Conservation (phyloP, 805 yeast genomes). For the Candida silvicultrix region DNA sequence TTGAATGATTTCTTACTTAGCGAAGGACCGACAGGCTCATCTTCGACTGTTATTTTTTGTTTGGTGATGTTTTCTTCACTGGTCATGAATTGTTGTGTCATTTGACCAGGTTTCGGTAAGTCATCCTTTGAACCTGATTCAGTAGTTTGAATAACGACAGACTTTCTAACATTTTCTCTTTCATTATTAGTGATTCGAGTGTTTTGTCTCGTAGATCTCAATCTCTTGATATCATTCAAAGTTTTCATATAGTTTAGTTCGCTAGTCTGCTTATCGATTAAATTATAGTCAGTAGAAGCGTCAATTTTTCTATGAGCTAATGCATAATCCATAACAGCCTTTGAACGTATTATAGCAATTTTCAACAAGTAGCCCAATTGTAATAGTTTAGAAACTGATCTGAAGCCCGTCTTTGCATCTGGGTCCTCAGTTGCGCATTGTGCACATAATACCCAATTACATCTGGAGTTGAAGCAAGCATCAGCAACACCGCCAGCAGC, state of each 20-base stretch:
- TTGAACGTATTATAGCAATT: slow-evolving; percentile 77
- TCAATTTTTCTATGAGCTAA: slow-evolving; percentile 4
- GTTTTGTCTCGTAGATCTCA: slow-evolving; percentile 68
- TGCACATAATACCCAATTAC: slow-evolving; percentile 44
- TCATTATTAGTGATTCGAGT: slow-evolving; percentile 43
- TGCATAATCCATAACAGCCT: slow-evolving; percentile 46
- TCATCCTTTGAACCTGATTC: slow-evolving; percentile 14
- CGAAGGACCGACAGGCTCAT: slow-evolving; percentile 42
- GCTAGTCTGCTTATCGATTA: slow-evolving; percentile 3
- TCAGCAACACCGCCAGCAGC: slow-evolving; percentile 35
- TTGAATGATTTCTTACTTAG: slow-evolving; percentile 45
- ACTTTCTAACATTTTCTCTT: slow-evolving; percentile 57
- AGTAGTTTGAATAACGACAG: slow-evolving; percentile 46
- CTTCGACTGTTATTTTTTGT: slow-evolving; percentile 24
- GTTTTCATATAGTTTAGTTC: slow-evolving; percentile 61
- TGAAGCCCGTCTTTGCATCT: slow-evolving; percentile 49
- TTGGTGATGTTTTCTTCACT: slow-evolving; percentile 15
- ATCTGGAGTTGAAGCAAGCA: slow-evolving; percentile 32
- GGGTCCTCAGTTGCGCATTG: slow-evolving; percentile 52
- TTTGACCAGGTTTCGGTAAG: neutral
- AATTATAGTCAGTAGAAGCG: slow-evolving; percentile 1
- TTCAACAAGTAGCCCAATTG: slow-evolving; percentile 75
- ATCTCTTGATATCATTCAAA: slow-evolving; percentile 66
- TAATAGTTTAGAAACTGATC: slow-evolving; percentile 54
- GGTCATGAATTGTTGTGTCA: slow-evolving; percentile 4